A percentile compares a stretch with the other conserved stretches of the same genome.
Evolutionary conservation across 495 filamentous ascomycete genomes (phyloP).

Genomic region (Xylaria bambusicola): DNA sequence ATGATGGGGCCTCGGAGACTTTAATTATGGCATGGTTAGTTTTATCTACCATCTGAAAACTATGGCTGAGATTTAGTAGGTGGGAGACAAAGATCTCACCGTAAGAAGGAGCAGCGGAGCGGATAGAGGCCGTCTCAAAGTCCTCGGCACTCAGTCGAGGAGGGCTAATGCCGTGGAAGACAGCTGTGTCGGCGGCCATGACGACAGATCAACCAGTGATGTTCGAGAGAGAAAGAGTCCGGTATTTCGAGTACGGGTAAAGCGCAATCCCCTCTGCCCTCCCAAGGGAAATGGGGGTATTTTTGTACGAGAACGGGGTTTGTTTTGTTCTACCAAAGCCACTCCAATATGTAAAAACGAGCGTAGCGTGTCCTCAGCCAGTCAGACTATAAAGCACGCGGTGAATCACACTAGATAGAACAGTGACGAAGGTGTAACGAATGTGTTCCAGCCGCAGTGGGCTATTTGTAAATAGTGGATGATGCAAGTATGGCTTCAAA

Average conservation of each 20-base stretch:
- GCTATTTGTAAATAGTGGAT: not conserved
- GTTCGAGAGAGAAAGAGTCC: too few species aligned
- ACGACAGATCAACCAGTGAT: slow-evolving; percentile 7
- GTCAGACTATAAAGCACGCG: not conserved
- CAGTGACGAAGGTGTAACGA: slow-evolving; percentile 1
- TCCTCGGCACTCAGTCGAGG: slow-evolving; percentile 44
- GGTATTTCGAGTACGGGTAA: not conserved
- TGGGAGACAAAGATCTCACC: slow-evolving; percentile 33
- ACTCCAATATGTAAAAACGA: not conserved
- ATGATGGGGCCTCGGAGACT: slow-evolving; percentile 53
- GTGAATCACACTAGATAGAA: not conserved
- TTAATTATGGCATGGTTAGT: not conserved
- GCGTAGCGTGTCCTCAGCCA: not conserved
- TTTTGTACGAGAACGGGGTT: not conserved
- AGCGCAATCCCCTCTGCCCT: not conserved
- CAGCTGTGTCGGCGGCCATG: slow-evolving; percentile 33
- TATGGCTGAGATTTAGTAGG: too few species aligned
- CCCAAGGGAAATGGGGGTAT: not conserved
- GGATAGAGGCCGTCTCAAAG: slow-evolving; percentile 55
- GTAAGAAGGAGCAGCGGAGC: slow-evolving; percentile 55
- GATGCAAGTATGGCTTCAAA: slow-evolving; percentile 7
- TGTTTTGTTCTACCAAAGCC: not conserved
- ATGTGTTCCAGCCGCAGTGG: not conserved
- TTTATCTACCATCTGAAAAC: too few species aligned
- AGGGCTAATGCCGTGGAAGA: slow-evolving; percentile 30